Evolutionary conservation across 129 eudicot genomes (phyloP), one percentile per base, ranked within the genome.

Genomic region (Helichrysum umbraculigerum): DNA sequence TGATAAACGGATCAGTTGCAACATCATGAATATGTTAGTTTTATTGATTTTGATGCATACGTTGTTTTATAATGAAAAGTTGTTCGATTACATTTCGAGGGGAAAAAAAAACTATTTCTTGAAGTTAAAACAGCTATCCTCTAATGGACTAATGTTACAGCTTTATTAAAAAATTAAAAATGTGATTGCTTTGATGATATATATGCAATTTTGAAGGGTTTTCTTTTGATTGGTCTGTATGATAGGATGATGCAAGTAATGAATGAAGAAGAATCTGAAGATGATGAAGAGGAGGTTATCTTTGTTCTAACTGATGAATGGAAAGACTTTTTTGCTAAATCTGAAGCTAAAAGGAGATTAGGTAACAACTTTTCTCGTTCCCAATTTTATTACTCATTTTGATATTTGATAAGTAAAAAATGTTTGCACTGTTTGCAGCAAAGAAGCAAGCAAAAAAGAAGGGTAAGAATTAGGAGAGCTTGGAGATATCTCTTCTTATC

Each of bases 241-340:
- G 85, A 42, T 47, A 86, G 92, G 85, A 42, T 63, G 69, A 73
- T 73, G 73, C 68, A 66, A 54, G 71, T 75, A 57, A 85, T 39
- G 62, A 47, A 54, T 22, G 81, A 81, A 70, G 77, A 51, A 58
- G 50, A 41, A 20, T 17, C 76, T n/a, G 90, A 90, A 2, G 90
- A 81, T 25, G 97, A 10, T 15, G 90, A 90, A 3, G 90, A 81
- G 37, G 97, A 88, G n/a, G 76, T 85, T 51, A 77, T 82, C 29
- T 85, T 67, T 76, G 97, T 89, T 73, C 79, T 91, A 78, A 87
- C 96, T 17, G 97, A 88, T 73, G 97, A 91, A 83, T 89, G 92
- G 97, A 88, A 83, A 79, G 97, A 91, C 12, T 91, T 91, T 66
- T 88, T 91, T 78, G 92, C 90, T 50, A 88, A 88, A 87, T 87